Evolutionary conservation across 257 asterid species (phyloP), one percentile per base, ranked within the genome.

Genomic region (Salvia hispanica): DNA sequence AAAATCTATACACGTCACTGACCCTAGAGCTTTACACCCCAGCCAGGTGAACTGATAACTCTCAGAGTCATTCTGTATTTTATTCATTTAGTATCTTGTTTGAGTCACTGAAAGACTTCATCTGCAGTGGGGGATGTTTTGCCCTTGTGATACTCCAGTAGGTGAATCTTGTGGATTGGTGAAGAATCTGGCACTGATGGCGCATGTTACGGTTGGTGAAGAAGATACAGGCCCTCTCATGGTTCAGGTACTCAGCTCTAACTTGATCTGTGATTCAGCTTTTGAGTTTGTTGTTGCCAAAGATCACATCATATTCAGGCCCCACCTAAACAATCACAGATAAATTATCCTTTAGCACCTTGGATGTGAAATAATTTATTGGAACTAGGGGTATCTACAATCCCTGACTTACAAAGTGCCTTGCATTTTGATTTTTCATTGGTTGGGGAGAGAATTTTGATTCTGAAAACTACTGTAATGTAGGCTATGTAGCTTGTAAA

Each of bases 101-200:
- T 39, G 34, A 16, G 64, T 59, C 60, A 50, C 58, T 55, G 67
- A 71, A 77, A 56, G 51, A 15, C 58, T 77, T 76, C 54, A 67
- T 75, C 53, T 70, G 37, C 88, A 92, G 99, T 93, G 97, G 96
- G 99, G 99, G 62, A 93, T 93, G 97, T 81, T 93, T 76, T 93
- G 99, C 65, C 99, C 99, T 36, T 90, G 99, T 79, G 99, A 93
- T 78, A 93, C 99, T 44, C 99, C 99, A 42, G 99, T 88, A 82
- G 99, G 99, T 75, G 99, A 93, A 88, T 71, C 95, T 57, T 93
- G 99, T 78, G 99, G 99, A 77, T 72, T 93, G 89, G 97, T 93
- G 79, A 93, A 93, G 75, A 93, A 93, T 76, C 84, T 93, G 79
- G 99, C 99, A 40, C 69, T 93, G 81, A 90, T 93, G 99, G 86